Evolutionary conservation across 2,329 filamentous ascomycete species (phyloP), one percentile per base, ranked within the genome.

Genomic region (Teratosphaeria gauchensis): DNA sequence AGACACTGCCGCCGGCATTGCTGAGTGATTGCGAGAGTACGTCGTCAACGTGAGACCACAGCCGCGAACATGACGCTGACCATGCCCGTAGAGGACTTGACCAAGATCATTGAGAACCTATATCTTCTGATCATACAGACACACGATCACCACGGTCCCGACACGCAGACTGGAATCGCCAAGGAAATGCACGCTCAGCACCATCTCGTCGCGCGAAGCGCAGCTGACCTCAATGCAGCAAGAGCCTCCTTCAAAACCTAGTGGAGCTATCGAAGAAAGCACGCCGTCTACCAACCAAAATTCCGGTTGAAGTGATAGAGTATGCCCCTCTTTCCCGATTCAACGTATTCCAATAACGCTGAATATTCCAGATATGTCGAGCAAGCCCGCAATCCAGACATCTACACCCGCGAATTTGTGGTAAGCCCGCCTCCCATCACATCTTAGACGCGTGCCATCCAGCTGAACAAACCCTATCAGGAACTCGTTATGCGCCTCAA

Each of bases 391-490:
- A 87, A 87, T 66, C 84, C 84, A 7, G 84, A 86, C 65, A 85
- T 86, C 64, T 86, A 85, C 71, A 86, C 83, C 8, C 78, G 84
- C 53, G 83, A 86, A 64, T 85, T 86, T 62, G 82, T 86, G 52
- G 54, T 55, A 55, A 55, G 54, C 11, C 14, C 14, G 12, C 35
- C 33, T 9, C 33, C 33, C 5, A 28, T 14, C 16, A 14, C n/a
- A 14, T 28, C 24, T 28, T 4, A 28, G 2, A 28, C 24, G 24
- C 24, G 24, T 2, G 51, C 30, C 28, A 5, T 8, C 31, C 21
- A 46, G 31, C 33, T 38, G 14, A 30, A n/a, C 38, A 19, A 42
- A 12, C 24, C 12, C 31, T 6, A 11, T 14, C 21, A 55, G 54
- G 84, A 87, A 71, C 74, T 82, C 31, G 82, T 84, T 8, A 83